Conservation (phyloP, 208 protist genomes). For the Trichomonas vaginalis region DNA sequence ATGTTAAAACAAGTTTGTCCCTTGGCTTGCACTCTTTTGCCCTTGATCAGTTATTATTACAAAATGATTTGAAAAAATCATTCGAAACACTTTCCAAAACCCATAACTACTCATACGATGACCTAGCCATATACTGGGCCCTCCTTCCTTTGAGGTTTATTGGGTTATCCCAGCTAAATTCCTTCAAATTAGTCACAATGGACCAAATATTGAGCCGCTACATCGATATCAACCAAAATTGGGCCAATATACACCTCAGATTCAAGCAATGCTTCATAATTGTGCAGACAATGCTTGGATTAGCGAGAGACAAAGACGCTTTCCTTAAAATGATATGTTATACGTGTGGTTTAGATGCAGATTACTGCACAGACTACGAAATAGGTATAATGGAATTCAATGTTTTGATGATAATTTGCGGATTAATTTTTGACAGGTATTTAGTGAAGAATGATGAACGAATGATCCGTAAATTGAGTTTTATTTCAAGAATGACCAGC, state of each 20-base stretch:
- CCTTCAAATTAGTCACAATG: background rate
- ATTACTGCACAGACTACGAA: background rate
- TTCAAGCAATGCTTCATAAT: background rate
- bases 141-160: background rate
- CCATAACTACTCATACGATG: background rate
- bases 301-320: background rate
- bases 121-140: background rate
- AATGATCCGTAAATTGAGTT: background rate
- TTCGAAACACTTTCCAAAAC: background rate
- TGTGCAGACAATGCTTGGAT: background rate
- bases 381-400: background rate
- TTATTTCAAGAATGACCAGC: background rate
- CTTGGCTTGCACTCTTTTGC: background rate
- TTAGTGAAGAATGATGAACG: background rate
- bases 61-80: background rate
- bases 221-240: background rate
- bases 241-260: background rate
- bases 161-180: background rate
- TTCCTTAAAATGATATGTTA: background rate
- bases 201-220: background rate
- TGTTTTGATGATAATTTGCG: background rate
- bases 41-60: background rate
- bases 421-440: background rate
- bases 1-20: background rate
- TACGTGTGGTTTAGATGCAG: background rate